Evolutionary conservation across 176 grass and related monocot genomes (phyloP), one percentile per base, ranked within the genome.

Genomic region (Juncus inflexus): DNA sequence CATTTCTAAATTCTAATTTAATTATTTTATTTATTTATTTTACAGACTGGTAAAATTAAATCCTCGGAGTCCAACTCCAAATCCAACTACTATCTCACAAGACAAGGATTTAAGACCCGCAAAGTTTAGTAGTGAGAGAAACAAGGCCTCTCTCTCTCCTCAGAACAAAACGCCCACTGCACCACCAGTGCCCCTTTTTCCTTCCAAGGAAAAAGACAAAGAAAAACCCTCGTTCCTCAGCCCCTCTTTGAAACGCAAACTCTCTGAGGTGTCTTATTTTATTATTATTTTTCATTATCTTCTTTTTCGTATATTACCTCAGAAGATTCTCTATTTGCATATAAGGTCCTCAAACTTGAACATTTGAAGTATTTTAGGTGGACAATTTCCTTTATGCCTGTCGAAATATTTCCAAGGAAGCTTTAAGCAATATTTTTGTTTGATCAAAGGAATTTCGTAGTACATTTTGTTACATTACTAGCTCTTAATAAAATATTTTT

Each of bases 1-100:
- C 19, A 3, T 37, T 38, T 55, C 28, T n/a, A 55, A 13, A 54
- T 69, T 47, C 9, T 69, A 55, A 15, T 15, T n/a, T n/a, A n/a
- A n/a, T n/a, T n/a, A n/a, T 37, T 70, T 70, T 58, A 58, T 13
- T 83, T 54, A 62, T 76, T 80, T 19, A 70, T 37, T 58, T 64
- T 70, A 75, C 63, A 95, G 90, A 77, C 43, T 72, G 41, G 15
- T 53, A 60, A 95, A 84, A 82, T 60, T 58, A 75, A 75, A 67
- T 12, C 52, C 53, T 66, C 84, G 41, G 62, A 87, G 40, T 58
- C 64, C 82, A 65, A 80, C 60, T 65, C 70, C 68, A 47, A 13
- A 28, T 28, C 19, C 19, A 28, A 28, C 19, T 28, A 28, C 19
- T 28, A 1, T 28, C 19, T 28, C 11, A 69, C 52, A 65, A 59